Conservation (phyloP, 306 rosid species). For the Rosa multiflora region DNA sequence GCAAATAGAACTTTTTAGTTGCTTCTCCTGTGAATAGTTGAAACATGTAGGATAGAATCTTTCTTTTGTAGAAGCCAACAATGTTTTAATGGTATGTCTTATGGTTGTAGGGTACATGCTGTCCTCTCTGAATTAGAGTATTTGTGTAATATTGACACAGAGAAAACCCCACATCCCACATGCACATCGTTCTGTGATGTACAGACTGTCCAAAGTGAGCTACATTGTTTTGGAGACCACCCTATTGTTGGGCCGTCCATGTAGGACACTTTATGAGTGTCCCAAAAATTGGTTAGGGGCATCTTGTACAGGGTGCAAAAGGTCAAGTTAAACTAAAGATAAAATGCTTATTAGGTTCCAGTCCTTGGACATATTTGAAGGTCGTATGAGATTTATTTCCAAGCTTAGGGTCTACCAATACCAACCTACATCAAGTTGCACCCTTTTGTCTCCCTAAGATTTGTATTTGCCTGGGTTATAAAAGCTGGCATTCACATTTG, state of each 20-base stretch:
- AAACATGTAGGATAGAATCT: slow-evolving; percentile 26
- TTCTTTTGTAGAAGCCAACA: slow-evolving; percentile 21
- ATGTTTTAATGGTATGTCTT: slow-evolving; percentile 26
- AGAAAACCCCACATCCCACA: slow-evolving; percentile 26
- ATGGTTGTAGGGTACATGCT: slow-evolving; percentile 28
- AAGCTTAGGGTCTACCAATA: slow-evolving; percentile 21
- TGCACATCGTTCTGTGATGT: slow-evolving; percentile 23
- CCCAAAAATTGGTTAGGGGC: slow-evolving; percentile 27
- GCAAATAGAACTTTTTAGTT: slow-evolving; percentile 21
- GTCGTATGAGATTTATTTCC: slow-evolving; percentile 2
- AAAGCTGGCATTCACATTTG: neutral
- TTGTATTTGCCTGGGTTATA: slow-evolving; percentile 6
- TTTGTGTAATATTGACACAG: slow-evolving; percentile 17
- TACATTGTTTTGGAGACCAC: slow-evolving; percentile 24
- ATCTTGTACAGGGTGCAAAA: slow-evolving; percentile 27
- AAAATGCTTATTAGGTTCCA: slow-evolving; percentile 8
- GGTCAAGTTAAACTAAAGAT: slow-evolving; percentile 6
- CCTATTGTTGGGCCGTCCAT: slow-evolving; percentile 16
- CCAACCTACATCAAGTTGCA: slow-evolving; percentile 26
- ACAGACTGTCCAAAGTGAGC: slow-evolving; percentile 7
- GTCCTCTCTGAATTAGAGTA: slow-evolving; percentile 15
- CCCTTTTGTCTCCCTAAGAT: slow-evolving; percentile 18
- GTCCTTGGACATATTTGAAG: slow-evolving; percentile 17
- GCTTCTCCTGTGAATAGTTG: slow-evolving; percentile 24
- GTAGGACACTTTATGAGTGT: slow-evolving; percentile 23